These are phyloP conservation scores for Hylodesmum podocarpum DNA, from an alignment of 306 rosid species.

Conservation along the genomic window DNA sequence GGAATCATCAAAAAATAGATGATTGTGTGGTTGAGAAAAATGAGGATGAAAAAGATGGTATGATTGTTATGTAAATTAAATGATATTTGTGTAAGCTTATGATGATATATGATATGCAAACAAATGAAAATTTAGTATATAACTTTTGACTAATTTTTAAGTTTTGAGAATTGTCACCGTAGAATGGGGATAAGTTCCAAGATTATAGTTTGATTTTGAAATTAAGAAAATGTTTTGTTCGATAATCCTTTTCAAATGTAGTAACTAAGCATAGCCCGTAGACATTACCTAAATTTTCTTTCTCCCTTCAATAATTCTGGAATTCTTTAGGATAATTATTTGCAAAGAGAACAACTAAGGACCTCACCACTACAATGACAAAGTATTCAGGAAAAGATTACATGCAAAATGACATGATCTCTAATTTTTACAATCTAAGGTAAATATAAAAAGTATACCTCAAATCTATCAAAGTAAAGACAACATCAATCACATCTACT, in stretches of 20 bases:
- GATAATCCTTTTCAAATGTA: background rate
- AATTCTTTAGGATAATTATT: no score
- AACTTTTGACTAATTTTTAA: background rate
- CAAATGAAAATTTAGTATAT: background rate
- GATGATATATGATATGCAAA: background rate
- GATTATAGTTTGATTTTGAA: background rate
- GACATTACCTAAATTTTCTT: no score
- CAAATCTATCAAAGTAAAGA: no score
- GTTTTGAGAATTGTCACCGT: background rate
- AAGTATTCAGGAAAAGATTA: no score
- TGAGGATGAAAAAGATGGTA: constrained; percentile 30
- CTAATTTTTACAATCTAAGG: no score
- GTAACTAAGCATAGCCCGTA: background rate
- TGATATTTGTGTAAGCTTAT: background rate
- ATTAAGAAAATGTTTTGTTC: background rate
- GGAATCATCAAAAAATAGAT: constrained; percentile 24
- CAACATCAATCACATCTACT: no score
- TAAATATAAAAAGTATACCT: no score
- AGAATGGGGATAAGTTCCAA: background rate
- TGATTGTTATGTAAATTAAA: background rate
- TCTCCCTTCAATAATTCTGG: no score
- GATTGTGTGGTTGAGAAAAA: constrained; percentile 14
- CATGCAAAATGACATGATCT: no score
- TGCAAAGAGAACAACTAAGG: no score
- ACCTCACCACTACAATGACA: no score